phyloP scores from a whole-genome alignment of 192 early-diverging fungal genomes.

The Cetraspora pellucida region DNA sequence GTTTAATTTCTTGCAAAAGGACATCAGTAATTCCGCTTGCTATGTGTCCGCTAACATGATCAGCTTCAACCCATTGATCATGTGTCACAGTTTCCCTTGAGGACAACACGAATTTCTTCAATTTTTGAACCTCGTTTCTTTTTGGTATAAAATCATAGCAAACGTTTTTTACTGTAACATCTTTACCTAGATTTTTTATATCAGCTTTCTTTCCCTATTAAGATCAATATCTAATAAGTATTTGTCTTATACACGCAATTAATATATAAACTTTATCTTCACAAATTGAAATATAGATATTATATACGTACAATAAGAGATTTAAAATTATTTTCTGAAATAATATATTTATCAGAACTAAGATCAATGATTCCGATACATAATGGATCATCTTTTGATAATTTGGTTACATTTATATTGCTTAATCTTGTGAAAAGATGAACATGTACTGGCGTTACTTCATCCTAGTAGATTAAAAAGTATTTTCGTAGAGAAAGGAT shows the following conservation, averaged over 20 bases:
- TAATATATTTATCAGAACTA: slow-evolving; percentile 23
- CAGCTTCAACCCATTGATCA: slow-evolving; percentile 19
- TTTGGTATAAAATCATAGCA: slow-evolving; percentile 12
- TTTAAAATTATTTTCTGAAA: slow-evolving; percentile 8
- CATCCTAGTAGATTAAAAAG: background rate
- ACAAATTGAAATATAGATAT: background rate
- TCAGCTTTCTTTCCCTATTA: slow-evolving; percentile 15
- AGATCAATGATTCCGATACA: slow-evolving; percentile 26
- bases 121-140: slow-evolving; percentile 2
- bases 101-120: slow-evolving; percentile 2
- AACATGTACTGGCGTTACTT: background rate
- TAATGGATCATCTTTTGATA: slow-evolving; percentile 11
- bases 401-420: slow-evolving; percentile 4
- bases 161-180: slow-evolving; percentile 3
- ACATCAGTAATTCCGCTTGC: background rate
- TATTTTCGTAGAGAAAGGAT: background rate
- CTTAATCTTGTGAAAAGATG: slow-evolving; percentile 10
- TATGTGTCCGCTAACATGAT: slow-evolving; percentile 3
- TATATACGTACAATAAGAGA: background rate
- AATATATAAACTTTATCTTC: background rate
- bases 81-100: background rate
- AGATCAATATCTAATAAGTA: background rate
- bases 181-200: slow-evolving; percentile 27
- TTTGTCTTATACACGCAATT: background rate
- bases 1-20: slow-evolving; percentile 13